Evolutionary conservation across 1,139 yeast genomes (phyloP).

Genomic region (Protomyces pachydermus): DNA sequence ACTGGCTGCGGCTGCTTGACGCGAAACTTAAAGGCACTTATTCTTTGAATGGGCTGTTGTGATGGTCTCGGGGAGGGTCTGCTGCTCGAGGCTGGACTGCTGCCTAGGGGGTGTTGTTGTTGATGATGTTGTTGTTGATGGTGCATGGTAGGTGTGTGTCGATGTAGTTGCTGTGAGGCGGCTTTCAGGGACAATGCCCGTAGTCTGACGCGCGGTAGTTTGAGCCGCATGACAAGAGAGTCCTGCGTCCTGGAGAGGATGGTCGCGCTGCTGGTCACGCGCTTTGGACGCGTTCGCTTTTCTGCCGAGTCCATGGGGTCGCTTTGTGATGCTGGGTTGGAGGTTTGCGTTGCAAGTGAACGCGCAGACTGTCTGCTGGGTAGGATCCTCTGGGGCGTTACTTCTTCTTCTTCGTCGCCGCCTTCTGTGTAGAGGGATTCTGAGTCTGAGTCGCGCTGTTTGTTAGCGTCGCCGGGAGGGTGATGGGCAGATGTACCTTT

Average conservation of each 20-base stretch:
- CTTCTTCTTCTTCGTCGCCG: not conserved
- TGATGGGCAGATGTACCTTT: not conserved
- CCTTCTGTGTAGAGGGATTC: not conserved
- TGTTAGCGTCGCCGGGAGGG: not conserved
- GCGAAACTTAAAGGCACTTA: conserved; percentile 3
- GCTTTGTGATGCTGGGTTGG: not conserved
- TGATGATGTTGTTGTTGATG: not conserved
- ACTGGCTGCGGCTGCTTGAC: conserved; percentile 6
- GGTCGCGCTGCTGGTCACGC: not conserved
- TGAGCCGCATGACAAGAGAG: not conserved
- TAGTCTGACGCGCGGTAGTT: not conserved
- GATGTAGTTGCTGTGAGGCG: not conserved
- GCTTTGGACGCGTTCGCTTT: not conserved
- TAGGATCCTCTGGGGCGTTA: not conserved
- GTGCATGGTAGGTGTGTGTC: not conserved
- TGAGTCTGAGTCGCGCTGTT: not conserved
- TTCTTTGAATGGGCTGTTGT: not conserved
- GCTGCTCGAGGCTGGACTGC: not conserved
- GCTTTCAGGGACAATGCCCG: not conserved
- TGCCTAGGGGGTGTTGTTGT: too few species aligned
- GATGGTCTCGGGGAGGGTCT: not conserved
- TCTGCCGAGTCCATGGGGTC: not conserved
- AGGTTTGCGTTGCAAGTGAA: not conserved
- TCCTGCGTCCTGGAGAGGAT: not conserved
- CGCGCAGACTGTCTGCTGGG: not conserved